Base-by-base conservation (phyloP, 2,329 filamentous ascomycete genomes). In the Calcarisporium arbuscula region DNA sequence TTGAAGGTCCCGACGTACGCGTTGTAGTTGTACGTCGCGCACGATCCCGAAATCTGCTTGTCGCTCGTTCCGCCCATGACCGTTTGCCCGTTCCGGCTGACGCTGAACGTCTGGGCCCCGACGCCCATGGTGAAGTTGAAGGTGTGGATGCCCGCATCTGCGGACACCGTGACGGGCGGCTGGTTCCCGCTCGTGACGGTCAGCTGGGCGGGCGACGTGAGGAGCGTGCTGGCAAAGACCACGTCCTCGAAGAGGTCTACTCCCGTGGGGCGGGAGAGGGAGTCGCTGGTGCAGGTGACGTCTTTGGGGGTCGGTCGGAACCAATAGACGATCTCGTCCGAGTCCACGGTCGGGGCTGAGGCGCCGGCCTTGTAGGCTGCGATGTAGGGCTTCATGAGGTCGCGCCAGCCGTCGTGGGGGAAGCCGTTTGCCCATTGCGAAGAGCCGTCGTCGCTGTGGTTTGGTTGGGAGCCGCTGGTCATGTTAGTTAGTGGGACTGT, bases 361-460 rank as follows among this genome's bases (percentile, higher is more conserved):
- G 39, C 40, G 11, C 45, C 43, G 14, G 39, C 18, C 34, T 48
- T 48, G 32, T 46, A 48, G 12, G 45, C 45, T 12, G 38, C 29
- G 30, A 48, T 46, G 20, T 46, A 48, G n/a, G 45, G 45, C 38
- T 41, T 46, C 39, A 35, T 36, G 5, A 46, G 41, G 14, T 37
- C 33, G 23, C 45, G 35, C 45, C 45, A 48, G 28, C 35, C 45
- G 19, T 40, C 61, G 40, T 67, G 66, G 39, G 47, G 61, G 45
- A 66, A 67, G 9, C 61, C 62, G 26, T 64, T 59, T 31, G 62
- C 63, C 64, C 64, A 67, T 45, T 58, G 65, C 16, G 57, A 64
- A 28, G 64, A 69, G 42, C 61, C 67, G 41, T 61, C 67, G 30
- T 63, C 62, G 39, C 61, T 59, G 48, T 51, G 52, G 10, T 45